Evolutionary conservation across 2,329 filamentous ascomycete species (phyloP).

Genomic region (Epicoccum nigrum): DNA sequence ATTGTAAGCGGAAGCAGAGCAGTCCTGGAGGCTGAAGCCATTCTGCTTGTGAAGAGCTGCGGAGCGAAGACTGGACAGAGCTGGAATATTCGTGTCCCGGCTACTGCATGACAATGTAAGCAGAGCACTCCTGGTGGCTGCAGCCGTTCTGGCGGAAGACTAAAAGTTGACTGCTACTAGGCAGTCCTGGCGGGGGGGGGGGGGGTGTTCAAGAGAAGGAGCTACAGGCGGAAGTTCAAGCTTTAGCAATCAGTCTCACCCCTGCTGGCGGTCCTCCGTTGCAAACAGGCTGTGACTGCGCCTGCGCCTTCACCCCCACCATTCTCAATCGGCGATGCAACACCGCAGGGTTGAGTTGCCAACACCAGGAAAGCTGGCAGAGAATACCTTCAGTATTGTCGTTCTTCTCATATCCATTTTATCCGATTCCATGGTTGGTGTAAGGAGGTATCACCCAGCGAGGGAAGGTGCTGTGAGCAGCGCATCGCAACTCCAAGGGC

Average conservation of each 20-base stretch:
- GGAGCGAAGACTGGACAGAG: too few species aligned
- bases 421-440: neutral
- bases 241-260: constrained; percentile 12
- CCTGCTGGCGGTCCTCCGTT: neutral
- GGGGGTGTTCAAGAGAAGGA: constrained; percentile 17
- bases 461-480: neutral
- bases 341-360: constrained; percentile 4
- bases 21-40: too few species aligned
- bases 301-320: constrained; percentile 10
- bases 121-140: too few species aligned
- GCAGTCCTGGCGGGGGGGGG: too few species aligned
- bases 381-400: constrained; percentile 2
- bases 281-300: neutral
- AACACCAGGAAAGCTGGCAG: constrained; percentile 13
- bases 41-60: too few species aligned
- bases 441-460: neutral
- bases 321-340: constrained; percentile 1
- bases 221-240: neutral
- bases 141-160: too few species aligned
- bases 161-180: too few species aligned
- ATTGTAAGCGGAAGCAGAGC: too few species aligned
- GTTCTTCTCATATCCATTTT: neutral
- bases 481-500: constrained; percentile 2
- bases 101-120: too few species aligned
- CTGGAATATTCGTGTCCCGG: too few species aligned